Evolutionary conservation across 768 basidiomycete genomes (phyloP).

Genomic region (Heimioporus sp.): DNA sequence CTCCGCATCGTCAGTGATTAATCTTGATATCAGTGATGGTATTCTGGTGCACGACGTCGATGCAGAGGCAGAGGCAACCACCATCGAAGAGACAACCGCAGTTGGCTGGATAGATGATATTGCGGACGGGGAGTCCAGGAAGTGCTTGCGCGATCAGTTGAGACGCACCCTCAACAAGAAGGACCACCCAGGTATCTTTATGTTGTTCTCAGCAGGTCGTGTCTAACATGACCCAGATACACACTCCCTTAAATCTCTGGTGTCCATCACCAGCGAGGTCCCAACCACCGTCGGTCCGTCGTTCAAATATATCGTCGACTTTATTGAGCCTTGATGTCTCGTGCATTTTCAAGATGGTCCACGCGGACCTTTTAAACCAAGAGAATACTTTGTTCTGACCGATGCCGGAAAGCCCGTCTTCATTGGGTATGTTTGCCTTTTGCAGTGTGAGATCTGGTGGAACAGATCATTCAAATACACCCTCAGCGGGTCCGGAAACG

Average conservation of each 20-base stretch:
- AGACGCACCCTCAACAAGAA: conserved; percentile 60
- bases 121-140: conserved; percentile 59
- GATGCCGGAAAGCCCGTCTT: conserved; percentile 99
- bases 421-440: conserved; percentile 54
- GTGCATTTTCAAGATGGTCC: conserved; percentile 6
- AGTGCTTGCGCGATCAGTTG: conserved; percentile 66
- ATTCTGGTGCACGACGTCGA: conserved; percentile 73
- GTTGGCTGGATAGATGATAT: conserved; percentile 42
- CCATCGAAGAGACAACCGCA: conserved; percentile 52
- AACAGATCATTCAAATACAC: not conserved
- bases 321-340: conserved; percentile 1
- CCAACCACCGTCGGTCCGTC: conserved; percentile 20
- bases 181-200: conserved; percentile 43
- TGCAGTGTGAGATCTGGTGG: not conserved
- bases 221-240: conserved; percentile 9
- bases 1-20: conserved; percentile 69
- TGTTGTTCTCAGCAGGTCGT: conserved; percentile 7
- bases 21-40: conserved; percentile 64
- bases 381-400: conserved; percentile 91
- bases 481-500: conserved; percentile 49
- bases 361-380: conserved; percentile 39
- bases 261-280: conserved; percentile 36
- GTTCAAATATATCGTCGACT: conserved; percentile 1
- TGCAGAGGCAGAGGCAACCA: conserved; percentile 53
- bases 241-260: conserved; percentile 11